Base-by-base conservation (phyloP, 2,329 filamentous ascomycete genomes). In the Botrytis cinerea region DNA sequence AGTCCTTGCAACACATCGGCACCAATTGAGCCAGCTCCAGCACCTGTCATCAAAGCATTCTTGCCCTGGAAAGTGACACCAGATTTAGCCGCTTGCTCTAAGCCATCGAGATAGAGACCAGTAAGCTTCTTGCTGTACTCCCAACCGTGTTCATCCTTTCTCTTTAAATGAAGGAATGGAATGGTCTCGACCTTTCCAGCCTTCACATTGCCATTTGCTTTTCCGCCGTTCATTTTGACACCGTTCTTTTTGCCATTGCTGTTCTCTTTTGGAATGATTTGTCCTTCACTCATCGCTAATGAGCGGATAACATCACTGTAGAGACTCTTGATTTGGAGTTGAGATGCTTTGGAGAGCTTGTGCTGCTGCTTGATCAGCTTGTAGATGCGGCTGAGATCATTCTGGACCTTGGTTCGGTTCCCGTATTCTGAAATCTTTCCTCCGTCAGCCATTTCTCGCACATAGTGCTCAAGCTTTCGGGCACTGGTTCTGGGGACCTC, bases 51-150 rank as follows among this genome's bases (percentile, higher is more conserved):
- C 78, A 99, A 89, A 66, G 93, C 95, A 81, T 98, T 93, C 87
- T 98, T 98, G 84, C 93, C 94, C 82, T 94, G 89, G 86, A 97
- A 99, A 64, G 91, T 96, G 74, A 99, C 91, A 82, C 96, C 96
- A 73, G 90, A 87, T 80, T 91, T 92, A 77, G 96, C 96, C 77
- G 95, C 94, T 76, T 95, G 89, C 85, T 97, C 95, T 46, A 99
- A 85, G 75, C 94, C 94, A 82, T 98, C 94, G 48, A 99, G 89
- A 82, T 99, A 99, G 78, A 95, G 84, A 73, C 93, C 93, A 38
- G 96, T 98, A 73, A 99, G 89, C 86, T 97, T 98, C 89, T 98
- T 99, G 90, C 94, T 98, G 87, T 98, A 99, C 81, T 98, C 95
- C 96, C 96, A 99, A 75, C 95, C 95, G 80, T 97, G 92, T 75